Base-by-base conservation (phyloP, 768 basidiomycete species). In the Lentinula detonsa region DNA sequence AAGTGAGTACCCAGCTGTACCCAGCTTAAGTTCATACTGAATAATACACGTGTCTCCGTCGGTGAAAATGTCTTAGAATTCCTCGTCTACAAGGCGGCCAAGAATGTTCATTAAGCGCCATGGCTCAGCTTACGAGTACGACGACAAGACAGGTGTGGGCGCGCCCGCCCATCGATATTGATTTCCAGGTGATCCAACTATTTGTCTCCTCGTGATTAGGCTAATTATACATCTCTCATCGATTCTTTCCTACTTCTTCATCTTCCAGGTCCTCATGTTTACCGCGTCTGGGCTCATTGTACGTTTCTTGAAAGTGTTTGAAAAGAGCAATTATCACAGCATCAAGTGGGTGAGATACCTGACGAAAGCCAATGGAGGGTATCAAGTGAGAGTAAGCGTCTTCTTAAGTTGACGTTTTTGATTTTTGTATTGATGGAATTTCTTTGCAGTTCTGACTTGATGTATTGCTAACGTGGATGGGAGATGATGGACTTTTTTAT, bases 131-230 rank as follows among this genome's bases (percentile, higher is more conserved):
- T 63, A 93, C 95, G 1, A 85, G 86, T 62, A 96, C 94, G 35
- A 99, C 97, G 0, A 83, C 86, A 62, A 87, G 94, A 37, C 95
- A 98, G 81, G 88, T 96, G 4, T 99, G 97, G 97, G 95, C 95
- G 2, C 81, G 97, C 59, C 97, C 97, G 16, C 97, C 97, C 6
- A 98, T 99, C 69, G 93, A 96, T 66, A 88, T 98, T 64, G 97
- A 99, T 73, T 99, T 99, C 76, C 94, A 95, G 76, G 55, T 56
- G n/a, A 7, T 7, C 7, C 16, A 10, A 28, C 16, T 1, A 23
- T 48, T 21, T 23, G 8, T 21, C 16, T 18, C 16, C 15, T 43
- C n/a, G 42, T 6, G 6, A 16, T 43, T 16, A 43, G 13, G n/a
- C 42, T 43, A 6, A 43, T 35, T 35, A 3, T 39, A 3, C 33